Evolutionary conservation across 2,329 filamentous ascomycete genomes (phyloP), one percentile per base, ranked within the genome.

Genomic region (Exophiala sp.): DNA sequence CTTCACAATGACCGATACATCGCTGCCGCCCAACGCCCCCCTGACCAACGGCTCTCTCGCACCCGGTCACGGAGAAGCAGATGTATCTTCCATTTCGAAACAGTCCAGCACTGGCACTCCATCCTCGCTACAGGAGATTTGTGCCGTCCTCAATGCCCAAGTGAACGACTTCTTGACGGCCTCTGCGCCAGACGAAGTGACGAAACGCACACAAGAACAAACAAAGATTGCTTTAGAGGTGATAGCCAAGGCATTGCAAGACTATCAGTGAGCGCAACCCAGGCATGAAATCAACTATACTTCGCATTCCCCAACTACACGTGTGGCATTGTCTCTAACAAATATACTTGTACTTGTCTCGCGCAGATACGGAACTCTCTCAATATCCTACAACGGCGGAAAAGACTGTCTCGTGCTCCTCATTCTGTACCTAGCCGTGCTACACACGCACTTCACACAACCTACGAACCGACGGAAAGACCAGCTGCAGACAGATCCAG

Each of bases 321-420:
- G n/a, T n/a, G n/a, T n/a, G n/a, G n/a, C n/a, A n/a, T n/a, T n/a
- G n/a, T n/a, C n/a, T n/a, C n/a, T n/a, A n/a, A n/a, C n/a, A n/a
- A n/a, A n/a, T n/a, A n/a, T n/a, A n/a, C n/a, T n/a, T n/a, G n/a
- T n/a, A n/a, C n/a, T n/a, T n/a, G n/a, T n/a, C n/a, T n/a, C n/a
- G 23, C 19, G 11, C 11, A 93, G 87, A 51, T 78, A 85, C 55
- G 77, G 84, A 51, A 79, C 94, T 65, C 77, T 97, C 53, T 88
- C 90, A 3, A 76, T 97, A 57, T 95, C 91, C 49, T 98, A 96
- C 71, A 98, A 98, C 63, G 93, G 93, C 64, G 93, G 93, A 54
- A 98, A 98, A 69, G 93, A 97, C 75, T 97, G 91, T 63, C 84
- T 97, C 14, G 90, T 97, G 46, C 81, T 97, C 14, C 77, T 97